These are phyloP conservation scores for Phaeotremella fagi DNA, from an alignment of 768 basidiomycete genomes.

Conservation along the genomic window DNA sequence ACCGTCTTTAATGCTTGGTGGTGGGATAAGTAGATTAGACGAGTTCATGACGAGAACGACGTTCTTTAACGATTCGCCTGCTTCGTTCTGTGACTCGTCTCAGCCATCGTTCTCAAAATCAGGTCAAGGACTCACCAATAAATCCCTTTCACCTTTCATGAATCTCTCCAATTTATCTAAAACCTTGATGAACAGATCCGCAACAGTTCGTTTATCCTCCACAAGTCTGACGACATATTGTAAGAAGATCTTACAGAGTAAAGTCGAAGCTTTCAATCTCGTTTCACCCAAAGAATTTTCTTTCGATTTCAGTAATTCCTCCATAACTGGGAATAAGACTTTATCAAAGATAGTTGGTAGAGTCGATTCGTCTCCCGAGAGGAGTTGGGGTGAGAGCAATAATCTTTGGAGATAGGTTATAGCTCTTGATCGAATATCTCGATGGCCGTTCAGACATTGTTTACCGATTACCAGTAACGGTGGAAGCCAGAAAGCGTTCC, in stretches of 20 bases:
- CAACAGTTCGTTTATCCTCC: constrained; percentile 55
- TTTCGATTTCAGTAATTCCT: constrained; percentile 82
- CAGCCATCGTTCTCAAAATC: not conserved
- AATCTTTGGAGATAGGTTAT: constrained; percentile 77
- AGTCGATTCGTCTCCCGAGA: constrained; percentile 58
- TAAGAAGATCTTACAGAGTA: constrained; percentile 93
- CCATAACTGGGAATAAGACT: constrained; percentile 83
- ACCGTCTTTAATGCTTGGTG: constrained; percentile 23
- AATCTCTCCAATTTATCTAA: constrained; percentile 81
- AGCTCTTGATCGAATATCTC: constrained; percentile 77
- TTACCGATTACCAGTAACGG: constrained; percentile 66
- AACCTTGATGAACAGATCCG: constrained; percentile 79
- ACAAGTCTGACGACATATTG: constrained; percentile 77
- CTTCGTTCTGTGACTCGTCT: constrained; percentile 67
- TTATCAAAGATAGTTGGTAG: constrained; percentile 81
- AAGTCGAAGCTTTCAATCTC: constrained; percentile 74
- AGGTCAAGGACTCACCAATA: constrained; percentile 60
- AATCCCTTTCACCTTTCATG: constrained; percentile 81
- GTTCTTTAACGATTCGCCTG: constrained; percentile 94
- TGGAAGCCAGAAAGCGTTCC: constrained; percentile 72
- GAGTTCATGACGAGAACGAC: constrained; percentile 94
- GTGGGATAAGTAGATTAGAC: constrained; percentile 72
- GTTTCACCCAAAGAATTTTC: constrained; percentile 88
- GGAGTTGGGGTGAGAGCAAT: constrained; percentile 69
- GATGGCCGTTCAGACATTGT: constrained; percentile 74